These are phyloP conservation scores for Mesembryanthemum crystallinum DNA, from an alignment of 148 eudicot genomes.

Conservation along the genomic window DNA sequence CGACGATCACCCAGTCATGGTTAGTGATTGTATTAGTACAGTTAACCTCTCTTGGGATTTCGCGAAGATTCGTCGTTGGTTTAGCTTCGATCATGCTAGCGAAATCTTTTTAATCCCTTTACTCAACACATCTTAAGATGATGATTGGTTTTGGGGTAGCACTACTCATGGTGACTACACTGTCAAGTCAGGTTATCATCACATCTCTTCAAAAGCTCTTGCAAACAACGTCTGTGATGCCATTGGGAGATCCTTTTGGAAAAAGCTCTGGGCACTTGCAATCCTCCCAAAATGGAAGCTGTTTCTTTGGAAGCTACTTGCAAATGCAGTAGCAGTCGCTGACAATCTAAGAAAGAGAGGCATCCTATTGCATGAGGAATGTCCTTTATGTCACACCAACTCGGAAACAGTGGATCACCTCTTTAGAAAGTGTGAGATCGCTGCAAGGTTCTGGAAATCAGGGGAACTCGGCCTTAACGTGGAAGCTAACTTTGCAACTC, in stretches of 20 bases:
- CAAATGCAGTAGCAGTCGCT: background rate
- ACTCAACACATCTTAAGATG: no score
- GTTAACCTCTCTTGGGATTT: no score
- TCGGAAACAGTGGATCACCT: background rate
- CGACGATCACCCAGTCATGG: no score
- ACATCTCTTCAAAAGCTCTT: no score
- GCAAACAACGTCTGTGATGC: background rate
- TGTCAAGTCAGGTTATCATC: no score
- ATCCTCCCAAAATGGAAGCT: background rate
- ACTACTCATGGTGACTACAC: no score
- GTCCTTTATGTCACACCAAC: background rate
- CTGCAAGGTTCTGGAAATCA: background rate
- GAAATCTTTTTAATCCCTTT: no score
- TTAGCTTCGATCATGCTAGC: no score
- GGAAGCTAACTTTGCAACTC: background rate
- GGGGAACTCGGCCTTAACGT: background rate
- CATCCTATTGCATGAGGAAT: background rate
- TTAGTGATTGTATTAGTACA: no score
- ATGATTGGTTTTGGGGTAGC: no score
- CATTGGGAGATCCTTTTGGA: background rate
- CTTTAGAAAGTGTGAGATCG: background rate
- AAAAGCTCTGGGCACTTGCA: background rate
- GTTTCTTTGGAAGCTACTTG: background rate
- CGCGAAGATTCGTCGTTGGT: no score
- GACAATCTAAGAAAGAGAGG: background rate